Evolutionary conservation across 257 asterid genomes (phyloP).

Genomic region (Capsicum chinense): DNA sequence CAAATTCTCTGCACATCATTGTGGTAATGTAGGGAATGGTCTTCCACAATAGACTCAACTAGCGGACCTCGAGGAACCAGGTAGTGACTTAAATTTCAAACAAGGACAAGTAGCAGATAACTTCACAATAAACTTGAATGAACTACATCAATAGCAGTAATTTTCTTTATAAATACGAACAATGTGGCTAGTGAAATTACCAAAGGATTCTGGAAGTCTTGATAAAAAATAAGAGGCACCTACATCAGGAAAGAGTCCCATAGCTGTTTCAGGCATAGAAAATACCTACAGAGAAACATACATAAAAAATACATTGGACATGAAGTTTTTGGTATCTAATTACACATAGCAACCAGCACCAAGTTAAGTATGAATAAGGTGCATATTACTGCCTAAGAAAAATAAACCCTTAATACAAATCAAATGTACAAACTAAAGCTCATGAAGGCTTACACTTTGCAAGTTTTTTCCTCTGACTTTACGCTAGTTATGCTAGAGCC

Average conservation of each 20-base stretch:
- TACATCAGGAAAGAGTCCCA: constrained; percentile 90
- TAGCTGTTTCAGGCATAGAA: constrained; percentile 95
- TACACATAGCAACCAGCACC: background rate
- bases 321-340: background rate
- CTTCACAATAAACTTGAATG: background rate
- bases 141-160: background rate
- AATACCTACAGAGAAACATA: constrained; percentile 65
- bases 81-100: background rate
- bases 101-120: constrained; percentile 56
- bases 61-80: background rate
- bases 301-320: constrained; percentile 15
- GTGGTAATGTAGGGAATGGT: background rate
- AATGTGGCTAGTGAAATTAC: constrained; percentile 27
- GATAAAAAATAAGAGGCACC: constrained; percentile 92
- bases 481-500: background rate
- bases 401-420: background rate
- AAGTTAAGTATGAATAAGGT: background rate
- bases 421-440: background rate
- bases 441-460: background rate
- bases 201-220: constrained; percentile 84
- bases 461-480: background rate
- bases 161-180: background rate
- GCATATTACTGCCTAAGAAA: background rate
- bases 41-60: background rate
- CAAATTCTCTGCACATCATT: background rate